A percentile compares a stretch with the other conserved stretches of the same genome.
Conservation (phyloP, 164 flowering plant genomes). For the Malania oleifera region DNA sequence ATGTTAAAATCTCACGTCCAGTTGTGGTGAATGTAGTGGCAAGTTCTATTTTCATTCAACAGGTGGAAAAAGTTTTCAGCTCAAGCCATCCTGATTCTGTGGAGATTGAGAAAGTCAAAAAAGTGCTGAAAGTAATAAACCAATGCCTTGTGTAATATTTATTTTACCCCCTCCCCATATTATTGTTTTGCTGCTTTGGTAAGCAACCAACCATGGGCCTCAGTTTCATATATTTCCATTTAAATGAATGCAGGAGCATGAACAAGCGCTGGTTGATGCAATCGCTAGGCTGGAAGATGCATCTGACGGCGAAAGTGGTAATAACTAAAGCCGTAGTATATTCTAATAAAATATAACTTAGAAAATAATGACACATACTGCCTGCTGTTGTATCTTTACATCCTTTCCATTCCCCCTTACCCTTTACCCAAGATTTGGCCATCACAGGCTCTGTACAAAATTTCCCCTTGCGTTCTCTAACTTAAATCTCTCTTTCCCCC, state of each 20-base stretch:
- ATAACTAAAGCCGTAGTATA: conserved; percentile 26
- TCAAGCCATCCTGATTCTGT: conserved; percentile 49
- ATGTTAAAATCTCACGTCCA: too few species aligned
- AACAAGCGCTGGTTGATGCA: conserved; percentile 40
- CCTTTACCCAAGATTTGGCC: conserved; percentile 11
- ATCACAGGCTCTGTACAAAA: conserved; percentile 11
- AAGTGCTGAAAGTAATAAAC: conserved; percentile 50
- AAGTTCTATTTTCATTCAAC: conserved; percentile 8
- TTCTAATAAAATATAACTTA: background rate
- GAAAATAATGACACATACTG: background rate
- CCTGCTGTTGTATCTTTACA: conserved; percentile 16
- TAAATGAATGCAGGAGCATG: conserved; percentile 39
- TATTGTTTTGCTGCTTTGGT: background rate
- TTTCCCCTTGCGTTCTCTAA: background rate
- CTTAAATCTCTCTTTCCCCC: background rate
- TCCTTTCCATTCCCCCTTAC: conserved; percentile 5
- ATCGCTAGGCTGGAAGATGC: conserved; percentile 45
- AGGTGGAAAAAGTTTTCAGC: conserved; percentile 63
- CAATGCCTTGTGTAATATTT: background rate
- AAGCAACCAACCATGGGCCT: too few species aligned
- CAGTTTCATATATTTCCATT: too few species aligned
- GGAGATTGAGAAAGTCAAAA: conserved; percentile 60
- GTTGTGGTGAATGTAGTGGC: too few species aligned
- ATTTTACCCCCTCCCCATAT: background rate
- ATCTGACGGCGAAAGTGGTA: conserved; percentile 59